Evolutionary conservation across 495 filamentous ascomycete genomes (phyloP).

Genomic region (Daldinia loculata): DNA sequence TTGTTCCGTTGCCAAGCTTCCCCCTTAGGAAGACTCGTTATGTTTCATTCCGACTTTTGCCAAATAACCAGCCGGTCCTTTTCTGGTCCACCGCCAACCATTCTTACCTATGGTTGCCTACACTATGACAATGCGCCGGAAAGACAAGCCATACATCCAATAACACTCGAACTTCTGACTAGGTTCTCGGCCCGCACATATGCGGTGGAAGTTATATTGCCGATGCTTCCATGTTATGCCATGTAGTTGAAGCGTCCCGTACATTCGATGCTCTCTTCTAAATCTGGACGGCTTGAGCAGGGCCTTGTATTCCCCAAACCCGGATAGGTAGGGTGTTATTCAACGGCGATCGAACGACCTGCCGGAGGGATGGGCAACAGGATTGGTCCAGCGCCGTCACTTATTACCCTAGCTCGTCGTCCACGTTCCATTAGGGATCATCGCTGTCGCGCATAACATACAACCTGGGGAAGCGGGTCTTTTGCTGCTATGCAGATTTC

Average conservation of each 20-base stretch:
- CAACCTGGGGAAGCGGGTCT: conserved; percentile 17
- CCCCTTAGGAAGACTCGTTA: conserved; percentile 9
- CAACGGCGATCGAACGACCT: conserved; percentile 15
- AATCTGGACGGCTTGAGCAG: conserved; percentile 6
- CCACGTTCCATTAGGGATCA: conserved; percentile 13
- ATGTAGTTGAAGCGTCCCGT: too few relatives aligned
- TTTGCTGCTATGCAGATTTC: background rate
- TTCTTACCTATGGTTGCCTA: background rate
- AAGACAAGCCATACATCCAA: conserved; percentile 15
- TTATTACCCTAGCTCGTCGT: conserved; percentile 9
- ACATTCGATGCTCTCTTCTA: conserved; percentile 4
- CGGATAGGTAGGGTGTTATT: conserved; percentile 21
- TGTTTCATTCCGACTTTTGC: conserved; percentile 42
- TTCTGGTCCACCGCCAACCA: conserved; percentile 22
- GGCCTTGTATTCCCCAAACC: conserved; percentile 11
- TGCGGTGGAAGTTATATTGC: conserved; percentile 30
- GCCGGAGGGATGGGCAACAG: background rate
- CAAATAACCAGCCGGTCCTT: conserved; percentile 41
- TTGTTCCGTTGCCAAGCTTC: conserved; percentile 14
- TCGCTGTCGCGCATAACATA: conserved; percentile 16
- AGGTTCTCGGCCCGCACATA: background rate
- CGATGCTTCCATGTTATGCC: conserved; percentile 18
- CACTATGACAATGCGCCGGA: background rate
- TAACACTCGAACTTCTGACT: conserved; percentile 1
- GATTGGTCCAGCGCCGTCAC: background rate